These are phyloP conservation scores for Fistulinella prunicolor DNA, from an alignment of 768 basidiomycete species.

Conservation along the genomic window DNA sequence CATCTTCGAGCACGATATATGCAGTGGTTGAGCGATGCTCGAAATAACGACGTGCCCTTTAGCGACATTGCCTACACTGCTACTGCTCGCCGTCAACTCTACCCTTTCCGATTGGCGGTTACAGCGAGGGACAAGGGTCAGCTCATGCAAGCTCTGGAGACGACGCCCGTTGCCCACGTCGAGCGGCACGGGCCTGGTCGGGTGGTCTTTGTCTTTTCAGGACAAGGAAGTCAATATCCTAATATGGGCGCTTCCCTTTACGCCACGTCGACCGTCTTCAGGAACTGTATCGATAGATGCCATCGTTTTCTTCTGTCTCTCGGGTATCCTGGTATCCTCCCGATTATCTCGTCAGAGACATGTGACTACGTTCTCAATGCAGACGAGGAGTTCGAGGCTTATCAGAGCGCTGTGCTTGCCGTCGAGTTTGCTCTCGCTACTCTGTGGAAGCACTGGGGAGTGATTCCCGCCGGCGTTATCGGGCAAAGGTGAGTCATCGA, in stretches of 20 bases:
- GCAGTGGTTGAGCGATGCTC: slow-evolving; percentile 41
- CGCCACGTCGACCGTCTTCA: slow-evolving; percentile 45
- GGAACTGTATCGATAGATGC: slow-evolving; percentile 54
- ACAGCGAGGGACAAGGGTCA: slow-evolving; percentile 43
- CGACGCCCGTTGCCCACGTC: slow-evolving; percentile 33
- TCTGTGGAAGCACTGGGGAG: slow-evolving; percentile 70
- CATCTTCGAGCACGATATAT: slow-evolving; percentile 47
- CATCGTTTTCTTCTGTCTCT: slow-evolving; percentile 45
- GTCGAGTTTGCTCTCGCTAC: slow-evolving; percentile 60
- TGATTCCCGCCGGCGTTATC: slow-evolving; percentile 56
- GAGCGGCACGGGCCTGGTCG: slow-evolving; percentile 27
- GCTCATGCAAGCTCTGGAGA: slow-evolving; percentile 43
- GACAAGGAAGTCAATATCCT: slow-evolving; percentile 66
- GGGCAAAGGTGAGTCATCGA: slow-evolving; percentile 61
- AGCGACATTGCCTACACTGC: slow-evolving; percentile 63
- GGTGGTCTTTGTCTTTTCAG: slow-evolving; percentile 68
- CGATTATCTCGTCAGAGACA: slow-evolving; percentile 37
- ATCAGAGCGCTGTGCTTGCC: slow-evolving; percentile 55
- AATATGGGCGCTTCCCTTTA: slow-evolving; percentile 66
- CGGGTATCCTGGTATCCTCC: slow-evolving; percentile 51
- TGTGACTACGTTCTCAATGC: slow-evolving; percentile 19
- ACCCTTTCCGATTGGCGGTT: slow-evolving; percentile 51
- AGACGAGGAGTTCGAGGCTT: slow-evolving; percentile 42
- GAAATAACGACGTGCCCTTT: slow-evolving; percentile 28
- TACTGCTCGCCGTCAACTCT: slow-evolving; percentile 61